Base-by-base conservation (phyloP, 192 early-diverging fungal species). In the Umbelopsis sp. region DNA sequence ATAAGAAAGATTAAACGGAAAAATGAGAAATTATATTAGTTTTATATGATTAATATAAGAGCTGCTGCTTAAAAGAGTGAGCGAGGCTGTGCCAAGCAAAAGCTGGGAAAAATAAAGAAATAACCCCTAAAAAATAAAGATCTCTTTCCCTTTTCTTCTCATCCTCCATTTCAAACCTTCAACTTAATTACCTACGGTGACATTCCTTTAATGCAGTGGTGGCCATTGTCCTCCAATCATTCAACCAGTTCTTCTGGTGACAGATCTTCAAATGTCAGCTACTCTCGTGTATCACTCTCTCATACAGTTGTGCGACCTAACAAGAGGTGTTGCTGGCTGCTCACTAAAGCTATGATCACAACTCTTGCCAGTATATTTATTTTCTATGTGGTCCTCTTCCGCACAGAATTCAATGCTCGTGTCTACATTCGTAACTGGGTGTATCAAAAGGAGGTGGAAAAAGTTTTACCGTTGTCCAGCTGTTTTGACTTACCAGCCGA, bases 391-490 rank as follows among this genome's bases (percentile, higher is more conserved):
- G 36, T 49, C 22, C 32, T 68, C n/a, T 70, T 75, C 41, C 73
- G 56, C 56, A 62, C 56, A 26, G 75, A 81, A 36, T 53, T 81
- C 32, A 81, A 81, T 70, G 56, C 71, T 12, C 71, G 77, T 43
- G 65, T 81, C 10, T 81, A 81, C 50, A 45, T 78, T 45, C 72
- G 80, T 9, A 5, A 70, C 22, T 78, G 76, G 76, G 24, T 81
- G 32, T 65, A 65, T 2, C 71, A 45, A 17, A 59, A 78, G 16
- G 16, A 68, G 16, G 21, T 52, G 17, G 34, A 69, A 50, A 29
- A 43, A 16, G 44, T 47, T 20, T 76, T 74, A n/a, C 77, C 74
- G 20, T 25, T 80, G 20, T 75, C 66, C 26, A 65, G 32, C 12
- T 78, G 80, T 52, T 74, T 78, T 67, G 51, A 73, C 43, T 68